Evolutionary conservation across 169 alveolate species (phyloP).

Genomic region (Eimeria necatrix): DNA sequence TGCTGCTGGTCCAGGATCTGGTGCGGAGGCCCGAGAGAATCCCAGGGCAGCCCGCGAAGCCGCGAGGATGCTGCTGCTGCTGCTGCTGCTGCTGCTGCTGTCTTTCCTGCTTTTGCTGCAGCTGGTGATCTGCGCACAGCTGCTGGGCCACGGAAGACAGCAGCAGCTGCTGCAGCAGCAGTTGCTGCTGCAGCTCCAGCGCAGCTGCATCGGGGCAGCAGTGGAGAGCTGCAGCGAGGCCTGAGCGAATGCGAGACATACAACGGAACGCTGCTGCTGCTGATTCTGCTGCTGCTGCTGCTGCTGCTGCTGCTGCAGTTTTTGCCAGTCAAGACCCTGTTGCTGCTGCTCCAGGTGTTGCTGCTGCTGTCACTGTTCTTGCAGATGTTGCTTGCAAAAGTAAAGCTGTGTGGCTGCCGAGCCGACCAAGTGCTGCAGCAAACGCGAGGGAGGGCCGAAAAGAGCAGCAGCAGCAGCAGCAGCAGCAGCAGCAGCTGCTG

Average conservation of each 20-base stretch:
- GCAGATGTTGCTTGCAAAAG: too few relatives aligned
- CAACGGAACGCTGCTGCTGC: neutral
- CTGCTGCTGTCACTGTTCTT: neutral
- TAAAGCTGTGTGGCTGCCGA: neutral
- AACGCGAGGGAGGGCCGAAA: neutral
- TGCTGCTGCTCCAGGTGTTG: slow-evolving; percentile 4
- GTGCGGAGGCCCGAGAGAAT: neutral
- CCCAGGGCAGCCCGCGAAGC: slow-evolving; percentile 13
- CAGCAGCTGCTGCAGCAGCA: slow-evolving; percentile 7
- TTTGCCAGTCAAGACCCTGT: too few relatives aligned
- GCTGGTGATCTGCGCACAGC: neutral
- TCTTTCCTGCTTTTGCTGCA: neutral
- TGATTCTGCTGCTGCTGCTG: slow-evolving; percentile 33
- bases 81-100: neutral
- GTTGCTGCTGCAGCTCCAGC: slow-evolving; percentile 31
- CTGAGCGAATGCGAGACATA: neutral
- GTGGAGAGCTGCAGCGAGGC: neutral
- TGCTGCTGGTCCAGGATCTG: slow-evolving; percentile 22
- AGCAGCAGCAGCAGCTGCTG: slow-evolving; percentile 45
- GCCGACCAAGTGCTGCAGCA: slow-evolving; percentile 5
- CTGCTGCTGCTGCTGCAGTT: neutral
- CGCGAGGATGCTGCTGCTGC: slow-evolving; percentile 29
- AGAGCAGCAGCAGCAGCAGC: slow-evolving; percentile 35
- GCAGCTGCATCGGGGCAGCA: neutral
- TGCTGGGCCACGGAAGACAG: neutral